Evolutionary conservation across 2,329 filamentous ascomycete species (phyloP), one percentile per base, ranked within the genome.

Genomic region (Arthrocladium fulminans): DNA sequence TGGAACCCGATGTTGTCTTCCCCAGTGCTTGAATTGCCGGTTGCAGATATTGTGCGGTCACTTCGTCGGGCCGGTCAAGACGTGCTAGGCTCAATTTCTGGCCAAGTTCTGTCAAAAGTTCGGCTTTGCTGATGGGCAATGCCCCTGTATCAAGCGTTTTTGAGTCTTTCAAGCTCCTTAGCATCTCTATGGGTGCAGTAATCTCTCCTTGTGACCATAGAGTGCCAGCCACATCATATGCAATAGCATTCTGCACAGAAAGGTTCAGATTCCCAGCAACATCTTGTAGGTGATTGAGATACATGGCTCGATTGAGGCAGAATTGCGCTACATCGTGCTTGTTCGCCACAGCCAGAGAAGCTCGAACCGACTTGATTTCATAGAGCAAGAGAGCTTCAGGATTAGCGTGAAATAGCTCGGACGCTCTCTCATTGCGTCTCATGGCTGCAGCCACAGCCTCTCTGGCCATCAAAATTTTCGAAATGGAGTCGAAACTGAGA

Each of bases 131-230:
- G 24, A 94, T 76, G 2, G 75, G 68, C 38, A 94, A 79, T 1
- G 78, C 79, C 62, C 94, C 86, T 50, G 77, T 79, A 47, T 78
- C 78, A 2, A 86, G 65, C 23, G 79, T 74, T 32, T 74, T 72
- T 45, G 79, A 73, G 37, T 73, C 70, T 47, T 84, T 77, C 9
- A 96, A 75, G 37, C 79, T 76, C 59, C 90, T 84, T 17, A 97
- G 77, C 76, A 97, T 89, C 30, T 83, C 78, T 51, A 98, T 95
- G 0, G 92, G 95, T 0, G 86, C 80, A 17, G 83, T 80, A 71
- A 87, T 86, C 65, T 98, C 90, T 10, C 88, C 88, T 62, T 95
- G 85, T 53, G 94, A 88, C 90, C 92, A 98, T 1, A 98, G 71
- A 5, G 94, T 88, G 59, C 85, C 88, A 9, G 94, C 89, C 6